Evolutionary conservation across 352 stramenopile species (phyloP), one percentile per base, ranked within the genome.

Genomic region (Phytopythium mirpurense): DNA sequence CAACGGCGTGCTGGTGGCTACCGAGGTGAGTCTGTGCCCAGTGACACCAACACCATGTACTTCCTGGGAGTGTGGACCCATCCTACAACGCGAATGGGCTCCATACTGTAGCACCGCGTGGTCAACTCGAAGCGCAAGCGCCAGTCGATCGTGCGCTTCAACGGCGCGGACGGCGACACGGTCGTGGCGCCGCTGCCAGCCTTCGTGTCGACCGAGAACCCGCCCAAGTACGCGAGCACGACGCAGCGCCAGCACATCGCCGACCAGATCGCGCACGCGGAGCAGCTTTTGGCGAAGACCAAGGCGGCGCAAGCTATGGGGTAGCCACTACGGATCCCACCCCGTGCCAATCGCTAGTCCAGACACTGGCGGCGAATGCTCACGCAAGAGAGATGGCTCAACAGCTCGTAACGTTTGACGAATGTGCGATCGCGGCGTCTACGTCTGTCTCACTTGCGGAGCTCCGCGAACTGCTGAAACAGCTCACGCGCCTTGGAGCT

Each of bases 111-210:
- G 78, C 83, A 93, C 51, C 83, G 83, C 18, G 80, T 93, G 16
- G 74, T 87, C 49, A 90, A 87, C 64, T 75, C 72, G 16, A 66
- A 82, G 32, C 74, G 79, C 47, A 86, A 88, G 63, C 80, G 83
- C 5, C 78, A 91, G 53, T 91, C 83, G 3, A 91, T 91, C 35
- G 79, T 93, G 35, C 80, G 83, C 12, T 93, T 93, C 66, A 90
- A 91, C 47, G 83, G 80, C 27, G 71, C 82, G 0, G 74, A 90
- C 34, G 77, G 80, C 15, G 73, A 90, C 46, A 88, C 83, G 0
- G 54, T 89, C 37, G 70, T 93, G 11, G 77, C 74, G 36, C 77
- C 83, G 16, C 65, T 93, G 12, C 55, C 78, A 4, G 36, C 50
- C 11, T 93, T 93, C 44, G 70, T 88, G 14, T 74, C 76, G 2